Conservation (phyloP, 306 rosid species). For the Quercus cerris region DNA sequence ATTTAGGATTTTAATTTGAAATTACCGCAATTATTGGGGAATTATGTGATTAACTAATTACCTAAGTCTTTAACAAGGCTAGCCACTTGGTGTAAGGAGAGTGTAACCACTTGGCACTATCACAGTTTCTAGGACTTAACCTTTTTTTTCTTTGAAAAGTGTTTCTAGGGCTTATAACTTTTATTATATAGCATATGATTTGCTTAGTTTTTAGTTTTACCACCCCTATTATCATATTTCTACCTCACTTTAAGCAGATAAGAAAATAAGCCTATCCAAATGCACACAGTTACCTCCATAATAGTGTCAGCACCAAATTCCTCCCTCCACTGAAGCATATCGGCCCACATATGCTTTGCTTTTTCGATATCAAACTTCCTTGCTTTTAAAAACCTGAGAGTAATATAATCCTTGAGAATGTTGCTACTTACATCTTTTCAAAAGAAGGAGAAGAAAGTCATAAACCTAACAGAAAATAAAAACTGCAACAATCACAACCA, state of each 20-base stretch:
- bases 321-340: slow-evolving; percentile 93
- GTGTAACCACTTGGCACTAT: no score
- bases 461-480: neutral
- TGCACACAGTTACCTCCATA: slow-evolving; percentile 48
- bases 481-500: neutral
- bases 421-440: neutral
- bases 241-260: neutral
- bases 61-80: no score
- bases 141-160: no score
- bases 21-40: no score
- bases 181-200: no score
- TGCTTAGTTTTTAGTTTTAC: no score
- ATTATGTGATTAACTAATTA: no score
- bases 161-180: no score
- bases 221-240: no score
- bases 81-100: no score
- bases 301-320: slow-evolving; percentile 79
- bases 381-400: slow-evolving; percentile 80
- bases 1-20: no score
- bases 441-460: neutral
- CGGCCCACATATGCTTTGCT: slow-evolving; percentile 97
- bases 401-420: slow-evolving; percentile 5
- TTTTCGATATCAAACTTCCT: slow-evolving; percentile 87
- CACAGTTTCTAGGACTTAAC: no score
- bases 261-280: neutral